Evolutionary conservation across 306 rosid species (phyloP), one percentile per base, ranked within the genome.

Genomic region (Begonia peltatifolia): DNA sequence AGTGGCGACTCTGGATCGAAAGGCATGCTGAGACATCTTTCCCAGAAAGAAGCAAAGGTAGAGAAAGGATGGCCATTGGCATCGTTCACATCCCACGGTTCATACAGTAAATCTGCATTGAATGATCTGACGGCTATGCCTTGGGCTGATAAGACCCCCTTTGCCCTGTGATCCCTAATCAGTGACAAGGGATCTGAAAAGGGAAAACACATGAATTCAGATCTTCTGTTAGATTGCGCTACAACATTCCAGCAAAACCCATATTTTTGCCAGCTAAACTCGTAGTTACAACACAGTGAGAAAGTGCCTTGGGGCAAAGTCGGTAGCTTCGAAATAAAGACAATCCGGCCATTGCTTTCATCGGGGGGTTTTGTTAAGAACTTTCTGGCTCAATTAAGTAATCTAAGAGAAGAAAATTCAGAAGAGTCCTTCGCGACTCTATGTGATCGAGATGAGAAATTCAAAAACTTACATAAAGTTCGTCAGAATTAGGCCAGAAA

Each of bases 1-100:
- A 86, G 94, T 48, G 99, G 99, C 10, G 99, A 76, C 68, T 83
- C 96, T 10, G 99, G 99, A 65, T 92, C 99, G 69, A 63, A 92
- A 53, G 99, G 94, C 99, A 86, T 86, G 87, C 84, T 86, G 47
- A 83, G 99, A 73, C 96, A 92, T 73, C 84, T 86, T 72, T 84
- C 96, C 99, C 99, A 92, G 68, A 92, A 92, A 60, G 77, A 73
- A 57, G 75, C 61, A 68, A 92, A 92, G 57, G 96, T 92, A 56
- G 87, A 62, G 85, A 92, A 92, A 13, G 96, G 84, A 17, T 68
- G 87, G 66, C 83, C 96, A 41, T 81, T 58, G 12, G 71, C 88
- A 61, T 92, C 93, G 64, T 79, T 86, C 55, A 92, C 93, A 64
- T 92, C 99, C 99, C 99, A 92, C 13, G 99, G 99, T 65, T 86